phyloP scores from a whole-genome alignment of 148 eudicot species.

The Cornus suecica region DNA sequence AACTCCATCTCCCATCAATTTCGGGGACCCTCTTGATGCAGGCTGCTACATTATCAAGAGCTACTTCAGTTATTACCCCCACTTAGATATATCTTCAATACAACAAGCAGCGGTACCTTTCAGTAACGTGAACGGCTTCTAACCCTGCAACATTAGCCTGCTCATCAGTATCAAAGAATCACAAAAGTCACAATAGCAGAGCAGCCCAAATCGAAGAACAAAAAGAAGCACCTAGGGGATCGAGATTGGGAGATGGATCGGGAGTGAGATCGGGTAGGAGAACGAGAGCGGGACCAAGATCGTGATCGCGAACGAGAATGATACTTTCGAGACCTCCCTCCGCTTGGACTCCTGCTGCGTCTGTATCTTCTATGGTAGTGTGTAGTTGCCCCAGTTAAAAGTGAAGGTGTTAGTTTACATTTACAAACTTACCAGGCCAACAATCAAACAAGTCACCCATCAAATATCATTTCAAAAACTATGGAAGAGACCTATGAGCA shows the following conservation, averaged over 20 bases:
- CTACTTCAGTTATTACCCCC: background rate
- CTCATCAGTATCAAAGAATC: background rate
- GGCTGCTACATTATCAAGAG: background rate
- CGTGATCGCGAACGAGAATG: constrained; percentile 59
- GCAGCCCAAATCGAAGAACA: background rate
- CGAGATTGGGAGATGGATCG: constrained; percentile 59
- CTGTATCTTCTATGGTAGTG: constrained; percentile 59
- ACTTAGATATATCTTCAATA: background rate
- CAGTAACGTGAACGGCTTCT: constrained; percentile 63
- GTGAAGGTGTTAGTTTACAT: background rate
- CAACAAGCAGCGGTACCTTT: constrained; percentile 1
- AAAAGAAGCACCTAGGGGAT: constrained; percentile 60
- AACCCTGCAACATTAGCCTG: constrained; percentile 30
- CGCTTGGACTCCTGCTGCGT: constrained; percentile 79
- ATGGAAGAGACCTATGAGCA: too few species aligned
- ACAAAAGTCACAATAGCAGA: background rate
- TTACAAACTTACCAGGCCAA: background rate
- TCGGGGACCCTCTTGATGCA: background rate
- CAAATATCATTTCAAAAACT: background rate
- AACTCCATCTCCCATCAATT: background rate
- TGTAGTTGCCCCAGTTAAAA: background rate
- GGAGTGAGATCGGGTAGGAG: constrained; percentile 41
- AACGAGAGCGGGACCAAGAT: constrained; percentile 34
- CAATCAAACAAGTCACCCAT: background rate
- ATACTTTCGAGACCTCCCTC: constrained; percentile 63